A percentile compares a stretch with the other conserved stretches of the same genome.
These are phyloP conservation scores for Diaporthe destruens DNA, from an alignment of 2,329 filamentous ascomycete genomes.

Conservation along the genomic window DNA sequence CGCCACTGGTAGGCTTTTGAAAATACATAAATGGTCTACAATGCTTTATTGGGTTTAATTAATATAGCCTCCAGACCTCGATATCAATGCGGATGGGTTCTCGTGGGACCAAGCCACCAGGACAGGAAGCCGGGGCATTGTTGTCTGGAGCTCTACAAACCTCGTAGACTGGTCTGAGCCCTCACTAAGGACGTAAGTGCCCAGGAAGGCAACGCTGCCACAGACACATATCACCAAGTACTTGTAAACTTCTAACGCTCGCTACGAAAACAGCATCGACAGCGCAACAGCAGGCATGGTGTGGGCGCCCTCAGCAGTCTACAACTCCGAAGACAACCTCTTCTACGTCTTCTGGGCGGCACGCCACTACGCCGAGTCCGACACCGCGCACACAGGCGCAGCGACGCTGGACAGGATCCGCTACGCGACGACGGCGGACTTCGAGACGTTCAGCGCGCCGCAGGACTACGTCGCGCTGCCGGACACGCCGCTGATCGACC, in stretches of 20 bases:
- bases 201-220: neutral
- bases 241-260: neutral
- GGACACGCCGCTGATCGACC: constrained; percentile 61
- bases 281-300: constrained; percentile 52
- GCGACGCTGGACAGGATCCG: constrained; percentile 58
- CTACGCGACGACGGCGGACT: constrained; percentile 64
- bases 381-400: constrained; percentile 58
- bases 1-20: constrained; percentile 45
- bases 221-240: neutral
- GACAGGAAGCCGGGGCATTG: constrained; percentile 52
- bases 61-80: constrained; percentile 47
- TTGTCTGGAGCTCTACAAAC: constrained; percentile 54
- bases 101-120: constrained; percentile 53
- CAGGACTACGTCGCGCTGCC: constrained; percentile 57
- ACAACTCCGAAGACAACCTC: constrained; percentile 51
- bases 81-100: constrained; percentile 52
- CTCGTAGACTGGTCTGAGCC: constrained; percentile 52
- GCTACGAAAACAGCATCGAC: constrained; percentile 48
- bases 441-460: constrained; percentile 60
- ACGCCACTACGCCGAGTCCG: constrained; percentile 57
- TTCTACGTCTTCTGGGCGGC: constrained; percentile 64
- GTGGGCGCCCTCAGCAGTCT: constrained; percentile 55
- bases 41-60: neutral
- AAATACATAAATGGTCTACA: too few relatives aligned
- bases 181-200: constrained; percentile 43